These are phyloP conservation scores for Halteria grandinella DNA, from an alignment of 73 alveolate genomes.

Conservation along the genomic window DNA sequence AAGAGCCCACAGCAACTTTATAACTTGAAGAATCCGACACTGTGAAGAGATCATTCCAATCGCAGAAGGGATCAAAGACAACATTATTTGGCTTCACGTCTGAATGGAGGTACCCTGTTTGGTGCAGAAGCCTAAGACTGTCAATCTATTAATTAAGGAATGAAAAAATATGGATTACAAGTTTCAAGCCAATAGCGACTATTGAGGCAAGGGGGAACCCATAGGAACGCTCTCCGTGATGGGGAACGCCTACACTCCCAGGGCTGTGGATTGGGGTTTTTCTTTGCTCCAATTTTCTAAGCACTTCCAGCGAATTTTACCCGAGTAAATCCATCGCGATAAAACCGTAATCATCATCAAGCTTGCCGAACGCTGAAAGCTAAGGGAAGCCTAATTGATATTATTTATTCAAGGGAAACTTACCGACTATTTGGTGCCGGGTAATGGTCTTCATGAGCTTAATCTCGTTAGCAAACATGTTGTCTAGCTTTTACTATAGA, in stretches of 20 bases:
- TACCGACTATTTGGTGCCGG: conserved; percentile 3
- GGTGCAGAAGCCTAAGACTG: conserved; percentile 11
- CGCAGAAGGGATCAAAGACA: conserved; percentile 13
- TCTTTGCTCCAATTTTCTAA: conserved; percentile 11
- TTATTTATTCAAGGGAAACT: not conserved
- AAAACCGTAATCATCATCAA: conserved; percentile 40
- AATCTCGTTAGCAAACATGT: conserved; percentile 23
- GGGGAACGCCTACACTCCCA: no score
- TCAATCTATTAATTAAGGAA: not conserved
- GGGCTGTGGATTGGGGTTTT: no score
- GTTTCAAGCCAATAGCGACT: conserved; percentile 1
- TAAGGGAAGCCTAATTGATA: conserved; percentile 9
- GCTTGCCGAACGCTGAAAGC: conserved; percentile 5
- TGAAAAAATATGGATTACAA: conserved; percentile 1
- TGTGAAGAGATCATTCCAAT: conserved; percentile 2
- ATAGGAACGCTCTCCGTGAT: not conserved
- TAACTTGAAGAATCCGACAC: no score
- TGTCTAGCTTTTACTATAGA: conserved; percentile 29
- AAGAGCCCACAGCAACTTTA: no score
- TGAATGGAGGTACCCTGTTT: conserved; percentile 31
- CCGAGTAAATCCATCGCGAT: conserved; percentile 43
- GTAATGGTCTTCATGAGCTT: conserved; percentile 23
- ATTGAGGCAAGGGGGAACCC: conserved; percentile 36
- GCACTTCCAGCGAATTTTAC: conserved; percentile 16
- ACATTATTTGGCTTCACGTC: conserved; percentile 41